Conservation (phyloP, 257 asterid species). For the Schizonepeta tenuifolia region DNA sequence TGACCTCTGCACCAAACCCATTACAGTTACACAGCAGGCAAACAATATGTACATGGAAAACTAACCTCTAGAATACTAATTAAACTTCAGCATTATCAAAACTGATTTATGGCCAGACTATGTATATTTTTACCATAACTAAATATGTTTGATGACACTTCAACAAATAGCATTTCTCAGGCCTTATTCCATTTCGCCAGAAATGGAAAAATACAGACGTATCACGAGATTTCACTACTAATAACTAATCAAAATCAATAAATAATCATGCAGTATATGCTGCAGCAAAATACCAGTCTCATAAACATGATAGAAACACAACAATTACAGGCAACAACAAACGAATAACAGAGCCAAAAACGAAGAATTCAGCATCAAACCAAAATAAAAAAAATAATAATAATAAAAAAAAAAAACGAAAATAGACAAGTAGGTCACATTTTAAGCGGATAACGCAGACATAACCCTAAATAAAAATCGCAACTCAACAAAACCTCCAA, state of each 20-base stretch:
- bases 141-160: background rate
- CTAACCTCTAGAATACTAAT: background rate
- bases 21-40: background rate
- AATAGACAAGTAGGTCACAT: background rate
- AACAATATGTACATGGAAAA: slow-evolving; percentile 7
- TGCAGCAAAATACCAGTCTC: background rate
- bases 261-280: background rate
- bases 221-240: background rate
- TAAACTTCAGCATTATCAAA: background rate
- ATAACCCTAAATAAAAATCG: slow-evolving; percentile 17
- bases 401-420: too few species aligned
- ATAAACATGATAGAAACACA: background rate
- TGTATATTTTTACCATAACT: background rate
- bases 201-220: background rate
- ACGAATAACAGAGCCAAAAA: background rate
- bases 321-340: slow-evolving; percentile 1
- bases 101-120: background rate
- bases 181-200: background rate
- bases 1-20: slow-evolving; percentile 2
- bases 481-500: slow-evolving; percentile 12
- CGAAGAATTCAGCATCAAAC: background rate
- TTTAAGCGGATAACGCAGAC: background rate
- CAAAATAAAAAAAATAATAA: background rate
- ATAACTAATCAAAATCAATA: background rate
- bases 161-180: background rate